These are phyloP conservation scores for Logfia minima DNA, from an alignment of 129 eudicot species.

Conservation along the genomic window DNA sequence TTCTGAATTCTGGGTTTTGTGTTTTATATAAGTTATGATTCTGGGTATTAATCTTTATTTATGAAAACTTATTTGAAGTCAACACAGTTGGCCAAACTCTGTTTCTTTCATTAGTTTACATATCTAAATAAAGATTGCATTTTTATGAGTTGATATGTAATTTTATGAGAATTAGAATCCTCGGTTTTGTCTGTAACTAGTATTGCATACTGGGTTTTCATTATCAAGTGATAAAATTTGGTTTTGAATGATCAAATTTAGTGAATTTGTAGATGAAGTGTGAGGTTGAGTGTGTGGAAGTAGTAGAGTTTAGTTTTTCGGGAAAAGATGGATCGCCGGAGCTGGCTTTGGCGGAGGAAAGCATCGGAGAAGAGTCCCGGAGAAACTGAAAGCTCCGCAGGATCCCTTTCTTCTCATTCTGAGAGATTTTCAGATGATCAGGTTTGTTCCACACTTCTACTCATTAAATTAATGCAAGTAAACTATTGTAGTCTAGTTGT, in stretches of 20 bases:
- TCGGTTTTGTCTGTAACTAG: constrained; percentile 26
- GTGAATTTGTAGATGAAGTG: constrained; percentile 34
- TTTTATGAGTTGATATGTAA: constrained; percentile 1
- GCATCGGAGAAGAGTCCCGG: constrained; percentile 32
- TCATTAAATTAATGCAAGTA: neutral
- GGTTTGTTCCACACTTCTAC: constrained; percentile 22
- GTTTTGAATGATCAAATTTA: constrained; percentile 29
- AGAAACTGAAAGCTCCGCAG: constrained; percentile 38
- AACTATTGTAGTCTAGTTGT: neutral
- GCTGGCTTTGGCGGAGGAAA: constrained; percentile 47
- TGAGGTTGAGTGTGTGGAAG: constrained; percentile 31
- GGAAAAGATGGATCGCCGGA: constrained; percentile 44
- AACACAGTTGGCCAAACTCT: constrained; percentile 8
- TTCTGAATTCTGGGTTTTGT: constrained; percentile 21
- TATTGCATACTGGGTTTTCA: constrained; percentile 25
- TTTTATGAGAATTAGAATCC: neutral
- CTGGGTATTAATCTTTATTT: constrained; percentile 21
- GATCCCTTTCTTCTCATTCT: constrained; percentile 32
- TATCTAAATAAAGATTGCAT: constrained; percentile 10
- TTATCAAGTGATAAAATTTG: constrained; percentile 6
- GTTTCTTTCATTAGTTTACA: constrained; percentile 14
- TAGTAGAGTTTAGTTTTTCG: neutral
- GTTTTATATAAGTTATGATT: constrained; percentile 8
- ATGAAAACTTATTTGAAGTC: constrained; percentile 3
- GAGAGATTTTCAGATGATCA: constrained; percentile 39